Percentiles rank a stretch among this genome's conserved stretches.
Conservation (phyloP, 257 asterid genomes). For the Solanum infundibuliforme region DNA sequence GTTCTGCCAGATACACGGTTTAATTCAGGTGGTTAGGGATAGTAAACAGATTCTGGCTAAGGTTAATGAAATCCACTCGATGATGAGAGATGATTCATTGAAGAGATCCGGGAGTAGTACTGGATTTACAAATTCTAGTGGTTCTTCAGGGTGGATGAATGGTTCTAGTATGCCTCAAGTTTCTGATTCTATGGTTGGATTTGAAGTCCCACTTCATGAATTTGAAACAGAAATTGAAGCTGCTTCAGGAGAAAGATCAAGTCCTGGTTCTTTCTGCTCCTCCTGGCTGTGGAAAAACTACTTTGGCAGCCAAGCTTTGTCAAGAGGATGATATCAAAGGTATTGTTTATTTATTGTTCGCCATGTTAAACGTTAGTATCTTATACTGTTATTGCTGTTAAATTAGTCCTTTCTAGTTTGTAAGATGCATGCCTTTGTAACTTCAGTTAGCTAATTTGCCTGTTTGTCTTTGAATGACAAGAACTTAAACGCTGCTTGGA, state of each 20-base stretch:
- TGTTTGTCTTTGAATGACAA: neutral
- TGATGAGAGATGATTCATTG: neutral
- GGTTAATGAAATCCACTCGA: neutral
- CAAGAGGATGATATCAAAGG: constrained; percentile 19
- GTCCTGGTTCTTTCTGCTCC: constrained; percentile 30
- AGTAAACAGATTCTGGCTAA: constrained; percentile 7
- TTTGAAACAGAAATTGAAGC: constrained; percentile 7
- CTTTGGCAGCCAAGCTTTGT: constrained; percentile 19
- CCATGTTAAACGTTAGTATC: neutral
- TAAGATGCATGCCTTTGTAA: neutral
- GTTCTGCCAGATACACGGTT: constrained; percentile 19
- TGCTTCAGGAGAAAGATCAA: constrained; percentile 1
- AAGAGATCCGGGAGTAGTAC: neutral
- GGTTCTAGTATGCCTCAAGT: constrained; percentile 2
- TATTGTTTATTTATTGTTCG: neutral
- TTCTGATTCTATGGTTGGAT: constrained; percentile 17
- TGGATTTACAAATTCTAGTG: neutral
- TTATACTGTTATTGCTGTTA: neutral
- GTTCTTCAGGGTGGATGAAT: neutral
- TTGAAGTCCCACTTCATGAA: constrained; percentile 12
- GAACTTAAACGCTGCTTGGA: neutral
- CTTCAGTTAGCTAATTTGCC: neutral
- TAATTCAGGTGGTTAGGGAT: constrained; percentile 18
- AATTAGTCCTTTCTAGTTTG: neutral
- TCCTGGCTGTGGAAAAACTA: constrained; percentile 32